Evolutionary conservation across 306 rosid species (phyloP), one percentile per base, ranked within the genome.

Genomic region (Neltuma alba): DNA sequence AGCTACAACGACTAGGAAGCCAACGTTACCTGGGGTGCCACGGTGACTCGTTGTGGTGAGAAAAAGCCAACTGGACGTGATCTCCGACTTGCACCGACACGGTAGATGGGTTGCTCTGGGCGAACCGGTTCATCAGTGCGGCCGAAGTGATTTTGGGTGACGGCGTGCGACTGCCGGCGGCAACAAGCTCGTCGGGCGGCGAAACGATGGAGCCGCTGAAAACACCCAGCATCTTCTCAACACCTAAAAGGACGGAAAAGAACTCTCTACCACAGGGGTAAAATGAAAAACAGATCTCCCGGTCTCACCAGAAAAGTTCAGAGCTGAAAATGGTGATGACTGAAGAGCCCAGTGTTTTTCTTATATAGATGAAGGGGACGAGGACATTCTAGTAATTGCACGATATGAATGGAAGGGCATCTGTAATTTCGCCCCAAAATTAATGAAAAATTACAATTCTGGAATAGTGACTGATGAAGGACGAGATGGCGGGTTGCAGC

Each of bases 151-250:
- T 90, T 85, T 96, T 96, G 2, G 99, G 98, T 0, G 99, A 96
- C 50, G 99, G 99, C 2, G 99, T 96, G 12, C 99, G 76, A 82
- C 98, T 79, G 0, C 98, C 98, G 76, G 98, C 99, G 20, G 96
- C 98, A 5, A 96, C 96, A 16, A 96, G 77, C 86, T 96, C 98
- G 5, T 93, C 99, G n/a, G 98, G 98, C 12, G 98, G 96, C 1
- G 96, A 88, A 47, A 96, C 83, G 16, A 96, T 83, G 8, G 93
- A 84, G 84, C 94, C 82, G 82, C 98, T 91, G 85, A 96, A 96
- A 4, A 96, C 88, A 8, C 96, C 99, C 86, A 93, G 82, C 99
- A 96, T 95, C 67, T 50, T 79, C 61, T 74, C 55, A 42, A 44
- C 79, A 5, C 13, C 78, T n/a, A 8, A 0, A 23, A 54, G 61